Evolutionary conservation across 805 yeast genomes (phyloP), one percentile per base, ranked within the genome.

Genomic region (Phaffomyces thermotolerans): DNA sequence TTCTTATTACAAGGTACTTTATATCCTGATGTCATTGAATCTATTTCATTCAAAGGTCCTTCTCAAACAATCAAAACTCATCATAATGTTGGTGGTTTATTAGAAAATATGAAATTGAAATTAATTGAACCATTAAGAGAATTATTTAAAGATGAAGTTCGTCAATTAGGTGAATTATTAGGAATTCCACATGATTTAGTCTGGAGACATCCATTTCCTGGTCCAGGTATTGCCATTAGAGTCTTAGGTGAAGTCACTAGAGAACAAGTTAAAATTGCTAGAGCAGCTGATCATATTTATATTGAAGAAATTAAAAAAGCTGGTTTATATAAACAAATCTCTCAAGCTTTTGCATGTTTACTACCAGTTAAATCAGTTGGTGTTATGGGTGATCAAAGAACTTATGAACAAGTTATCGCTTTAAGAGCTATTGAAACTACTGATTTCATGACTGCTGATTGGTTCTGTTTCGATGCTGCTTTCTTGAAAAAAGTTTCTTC

Each of bases 151-250:
- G 99, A 93, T 67, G 99, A 93, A 76, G 99, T 93, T 46, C 88
- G 99, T 69, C 86, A 83, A 58, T 74, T 93, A 56, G 99, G 99
- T 69, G 87, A 88, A 72, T 70, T 93, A 42, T 72, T 93, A 71
- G 96, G 96, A 40, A 91, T 93, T 58, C 95, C 97, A 31, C 93
- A 87, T 62, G 98, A 93, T 58, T 77, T 93, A 57, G 98, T 93
- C 54, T 91, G 98, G 98, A 87, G 99, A 76, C 99, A 93, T 66
- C 99, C 99, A 45, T 93, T 93, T 95, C 99, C 99, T 59, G 99
- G 99, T 65, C 99, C 99, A 65, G 99, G 99, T 73, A 85, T 93
- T 63, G 99, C 97, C 56, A 93, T 93, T 66, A 84, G 99, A 71
- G 95, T 93, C 44, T 74, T 93, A 39, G 99, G 99, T 57, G 98